Base-by-base conservation (phyloP, 495 filamentous ascomycete species). In the Cercophora samala region DNA sequence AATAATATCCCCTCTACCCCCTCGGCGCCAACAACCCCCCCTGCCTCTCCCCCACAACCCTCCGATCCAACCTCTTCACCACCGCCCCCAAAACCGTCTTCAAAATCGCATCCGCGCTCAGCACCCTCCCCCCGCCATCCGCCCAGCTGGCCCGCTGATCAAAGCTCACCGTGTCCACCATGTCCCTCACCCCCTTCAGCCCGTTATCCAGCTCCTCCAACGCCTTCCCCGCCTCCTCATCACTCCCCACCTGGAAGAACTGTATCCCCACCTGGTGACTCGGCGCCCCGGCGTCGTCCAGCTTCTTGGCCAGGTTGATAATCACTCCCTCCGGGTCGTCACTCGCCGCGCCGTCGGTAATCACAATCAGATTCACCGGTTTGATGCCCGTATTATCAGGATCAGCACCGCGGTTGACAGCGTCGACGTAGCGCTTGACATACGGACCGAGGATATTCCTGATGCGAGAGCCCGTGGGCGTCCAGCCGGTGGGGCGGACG, bases 201-300 rank as follows among this genome's bases (percentile, higher is more conserved):
- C 84, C 85, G 78, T 98, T 91, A 74, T 99, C 95, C 53, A 99
- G 80, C 56, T 89, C 85, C 78, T 86, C 75, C 64, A 97, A 78
- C 68, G 89, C 88, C 75, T 80, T 73, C 42, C 79, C 79, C 0
- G 93, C 95, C 0, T 70, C 78, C 5, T 76, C 69, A 71, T 97
- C 93, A 32, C 87, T 83, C 59, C 95, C 95, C 63, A 98, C 90
- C 80, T 99, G 95, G 80, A 99, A 95, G 79, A 99, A 97, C 78
- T 99, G 95, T 65, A 99, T 88, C 15, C 96, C 95, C 15, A 97
- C 82, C 79, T 99, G 95, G 83, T 91, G 91, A 24, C 92, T 84
- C 37, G 89, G 86, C 0, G 93, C 93, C 42, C 88, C 83, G 4
- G 89, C 74, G 19, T 74, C 78, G 74, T 97, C 94, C 23, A 99